Evolutionary conservation across 2,329 filamentous ascomycete species (phyloP).

Genomic region (Stagonosporopsis cucurbitacearum): DNA sequence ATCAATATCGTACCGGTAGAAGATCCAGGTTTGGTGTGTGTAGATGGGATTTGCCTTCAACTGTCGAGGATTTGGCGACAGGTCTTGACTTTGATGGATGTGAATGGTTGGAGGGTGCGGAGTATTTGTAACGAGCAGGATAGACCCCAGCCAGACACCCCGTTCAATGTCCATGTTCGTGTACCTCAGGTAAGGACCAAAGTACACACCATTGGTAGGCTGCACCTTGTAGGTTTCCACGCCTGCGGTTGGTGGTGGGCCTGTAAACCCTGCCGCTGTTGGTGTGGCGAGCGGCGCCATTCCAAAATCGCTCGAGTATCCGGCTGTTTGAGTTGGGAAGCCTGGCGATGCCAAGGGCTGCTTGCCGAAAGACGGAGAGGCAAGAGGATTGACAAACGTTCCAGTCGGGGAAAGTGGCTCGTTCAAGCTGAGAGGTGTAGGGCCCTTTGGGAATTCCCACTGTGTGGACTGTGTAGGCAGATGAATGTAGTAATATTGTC

Average conservation of each 20-base stretch:
- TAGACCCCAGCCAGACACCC: slow-evolving; percentile 90
- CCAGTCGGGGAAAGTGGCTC: slow-evolving; percentile 83
- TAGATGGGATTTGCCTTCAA: slow-evolving; percentile 82
- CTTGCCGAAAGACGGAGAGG: slow-evolving; percentile 61
- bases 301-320: slow-evolving; percentile 85
- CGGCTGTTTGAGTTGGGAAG: slow-evolving; percentile 80
- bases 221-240: slow-evolving; percentile 93
- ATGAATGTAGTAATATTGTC: slow-evolving; percentile 99
- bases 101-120: slow-evolving; percentile 95
- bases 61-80: slow-evolving; percentile 91
- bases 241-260: slow-evolving; percentile 85
- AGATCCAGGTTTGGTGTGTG: slow-evolving; percentile 91
- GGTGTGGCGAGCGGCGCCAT: slow-evolving; percentile 76
- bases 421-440: slow-evolving; percentile 85
- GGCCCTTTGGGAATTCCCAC: slow-evolving; percentile 98
- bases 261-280: slow-evolving; percentile 80
- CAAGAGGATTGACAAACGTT: slow-evolving; percentile 53
- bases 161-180: slow-evolving; percentile 96
- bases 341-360: slow-evolving; percentile 76
- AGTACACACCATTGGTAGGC: slow-evolving; percentile 96
- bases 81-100: slow-evolving; percentile 85
- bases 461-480: slow-evolving; percentile 93
- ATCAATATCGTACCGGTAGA: slow-evolving; percentile 93
- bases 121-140: slow-evolving; percentile 88
- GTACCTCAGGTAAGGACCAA: slow-evolving; percentile 93